Evolutionary conservation across 139 green algal genomes (phyloP), one percentile per base, ranked within the genome.

Genomic region (Chlamydomonas eustigma): DNA sequence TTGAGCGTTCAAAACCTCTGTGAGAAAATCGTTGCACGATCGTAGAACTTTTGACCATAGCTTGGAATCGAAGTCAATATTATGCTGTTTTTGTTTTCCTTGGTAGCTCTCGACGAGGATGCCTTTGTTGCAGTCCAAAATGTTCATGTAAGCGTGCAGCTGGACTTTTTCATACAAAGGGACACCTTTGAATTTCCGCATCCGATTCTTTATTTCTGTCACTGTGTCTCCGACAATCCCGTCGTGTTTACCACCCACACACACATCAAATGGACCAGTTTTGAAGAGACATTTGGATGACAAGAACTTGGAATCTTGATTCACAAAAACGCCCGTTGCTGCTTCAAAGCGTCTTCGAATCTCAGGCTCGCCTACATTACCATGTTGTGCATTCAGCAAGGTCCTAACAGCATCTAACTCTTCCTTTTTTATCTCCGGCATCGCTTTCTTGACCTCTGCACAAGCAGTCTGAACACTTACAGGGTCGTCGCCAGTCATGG

Each of bases 141-240:
- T 70, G 24, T 22, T 18, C 63, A 70, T 70, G 28, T 70, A 70
- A 37, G 63, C 63, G 32, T 70, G 63, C 24, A 70, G n/a, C 30
- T 70, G 63, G 25, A 70, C 63, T 22, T 8, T 22, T 28, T 70
- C 63, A 22, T 70, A 70, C 63, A 37, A 22, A 8, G 63, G 63
- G n/a, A 70, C 63, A 8, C 63, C 63, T 28, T 37, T 8, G 63
- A 70, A 70, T 35, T 70, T 70, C 24, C 32, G 30, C 63, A 70
- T 70, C 63, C 63, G 30, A 28, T 70, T 70, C 70, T 81, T 81
- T 70, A 81, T 81, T 39, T 81, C 77, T 3, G 76, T 2, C 77
- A 81, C 77, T 33, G 76, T 58, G 25, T 37, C 1, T 5, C 77
- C 70, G 38, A 63, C 77, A 63, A 81, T 81, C 31, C 77, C 77